phyloP scores from a whole-genome alignment of 129 eudicot genomes.

The Saussurea involucrata region DNA sequence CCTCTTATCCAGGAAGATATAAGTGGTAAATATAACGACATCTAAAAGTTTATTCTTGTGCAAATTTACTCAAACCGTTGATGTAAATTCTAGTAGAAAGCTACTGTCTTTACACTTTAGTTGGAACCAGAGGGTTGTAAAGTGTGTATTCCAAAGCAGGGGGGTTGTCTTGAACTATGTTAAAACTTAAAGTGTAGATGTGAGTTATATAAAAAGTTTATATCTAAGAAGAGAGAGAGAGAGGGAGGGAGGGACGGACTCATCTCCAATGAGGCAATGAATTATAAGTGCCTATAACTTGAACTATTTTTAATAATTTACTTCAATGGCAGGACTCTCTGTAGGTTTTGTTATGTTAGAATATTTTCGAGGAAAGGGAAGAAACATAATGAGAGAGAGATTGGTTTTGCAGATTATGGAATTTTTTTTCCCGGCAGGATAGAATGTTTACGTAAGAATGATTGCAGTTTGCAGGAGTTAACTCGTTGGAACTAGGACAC shows the following conservation, averaged over 20 bases:
- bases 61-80: background rate
- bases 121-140: slow-evolving; percentile 13
- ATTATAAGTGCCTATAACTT: background rate
- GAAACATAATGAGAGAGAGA: slow-evolving; percentile 14
- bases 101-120: background rate
- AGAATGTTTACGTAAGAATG: slow-evolving; percentile 12
- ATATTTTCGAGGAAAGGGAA: slow-evolving; percentile 18
- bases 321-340: slow-evolving; percentile 8
- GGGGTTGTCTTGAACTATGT: slow-evolving; percentile 12
- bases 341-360: slow-evolving; percentile 10
- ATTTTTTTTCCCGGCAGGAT: background rate
- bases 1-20: too few species aligned
- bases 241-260: slow-evolving; percentile 6
- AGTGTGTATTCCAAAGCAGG: slow-evolving; percentile 11
- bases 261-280: slow-evolving; percentile 1
- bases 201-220: background rate
- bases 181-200: slow-evolving; percentile 1
- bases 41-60: background rate
- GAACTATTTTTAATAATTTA: background rate
- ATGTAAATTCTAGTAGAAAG: background rate
- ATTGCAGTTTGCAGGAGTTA: slow-evolving; percentile 12
- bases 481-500: background rate
- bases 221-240: background rate
- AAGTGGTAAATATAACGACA: too few species aligned
- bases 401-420: slow-evolving; percentile 6